Base-by-base conservation (phyloP, 2,329 filamentous ascomycete genomes). In the Calonectria montana region DNA sequence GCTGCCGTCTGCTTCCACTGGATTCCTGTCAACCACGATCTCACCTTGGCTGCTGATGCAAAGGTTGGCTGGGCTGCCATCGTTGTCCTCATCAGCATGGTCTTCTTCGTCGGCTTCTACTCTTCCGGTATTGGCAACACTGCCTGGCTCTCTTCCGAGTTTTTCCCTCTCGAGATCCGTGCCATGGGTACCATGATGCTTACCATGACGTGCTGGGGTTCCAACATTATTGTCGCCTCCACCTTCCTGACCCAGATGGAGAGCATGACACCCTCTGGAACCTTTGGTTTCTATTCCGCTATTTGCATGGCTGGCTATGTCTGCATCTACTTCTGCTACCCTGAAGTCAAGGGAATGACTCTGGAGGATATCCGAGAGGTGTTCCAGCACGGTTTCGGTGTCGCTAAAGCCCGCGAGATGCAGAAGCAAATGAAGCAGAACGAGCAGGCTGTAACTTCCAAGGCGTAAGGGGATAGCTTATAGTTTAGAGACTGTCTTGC, bases 321-420 rank as follows among this genome's bases (percentile, higher is more conserved):
- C 5, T 78, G 71, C 67, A 83, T 89, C 27, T 83, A 85, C 65
- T 86, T 88, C 80, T 88, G 81, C 74, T 90, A 88, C 74, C 88
- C 88, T 0, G 87, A 90, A 72, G 87, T 88, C 2, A 88, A 88
- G 74, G 87, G 88, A 13, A 86, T 90, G 83, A 85, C 87, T 21
- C 80, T 90, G 3, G 89, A 90, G 75, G 87, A 87, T 57, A 84
- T 89, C n/a, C 81, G 86, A 37, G 85, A 87, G 62, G 83, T 89
- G 7, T 90, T 89, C 74, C 77, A 83, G 50, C 82, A 87, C 55
- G 85, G 85, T 0, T 88, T 88, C 70, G 87, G 86, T 16, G 83
- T 87, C 1, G 79, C 82, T 67, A 80, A 83, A 48, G 84, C 86
- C 0, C 79, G 83, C 65, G 74, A 82, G 70, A 76, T 86, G 55